Evolutionary conservation across 106 monocot genomes (phyloP).

Genomic region (Amphibolis antarctica): DNA sequence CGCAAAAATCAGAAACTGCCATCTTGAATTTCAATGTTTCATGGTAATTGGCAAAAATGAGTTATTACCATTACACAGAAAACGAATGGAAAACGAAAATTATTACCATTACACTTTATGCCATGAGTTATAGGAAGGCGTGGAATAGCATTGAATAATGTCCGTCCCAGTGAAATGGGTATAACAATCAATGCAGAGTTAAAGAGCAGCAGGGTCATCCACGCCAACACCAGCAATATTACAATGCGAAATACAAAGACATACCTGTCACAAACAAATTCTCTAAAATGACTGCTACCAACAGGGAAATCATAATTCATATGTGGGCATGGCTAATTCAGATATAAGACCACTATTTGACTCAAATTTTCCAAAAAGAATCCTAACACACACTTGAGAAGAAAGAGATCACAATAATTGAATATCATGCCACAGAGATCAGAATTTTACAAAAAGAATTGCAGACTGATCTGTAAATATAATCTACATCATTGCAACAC

Average conservation of each 20-base stretch:
- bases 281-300: neutral
- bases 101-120: constrained; percentile 94
- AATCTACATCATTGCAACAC: no score
- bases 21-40: neutral
- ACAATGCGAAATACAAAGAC: constrained; percentile 86
- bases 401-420: no score
- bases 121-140: constrained; percentile 91
- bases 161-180: constrained; percentile 77
- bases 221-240: constrained; percentile 70
- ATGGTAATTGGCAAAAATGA: neutral
- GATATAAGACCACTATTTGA: no score
- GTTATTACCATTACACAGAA: neutral
- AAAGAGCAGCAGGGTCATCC: constrained; percentile 89
- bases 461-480: no score
- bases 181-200: constrained; percentile 74
- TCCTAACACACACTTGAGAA: no score
- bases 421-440: no score
- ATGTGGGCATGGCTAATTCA: no score
- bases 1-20: neutral
- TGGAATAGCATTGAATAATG: constrained; percentile 76
- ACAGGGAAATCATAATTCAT: no score
- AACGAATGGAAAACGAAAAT: neutral
- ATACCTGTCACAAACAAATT: constrained; percentile 39
- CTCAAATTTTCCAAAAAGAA: no score
- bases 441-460: no score